phyloP scores from a whole-genome alignment of 306 rosid species.

The Dicorynia guianensis region DNA sequence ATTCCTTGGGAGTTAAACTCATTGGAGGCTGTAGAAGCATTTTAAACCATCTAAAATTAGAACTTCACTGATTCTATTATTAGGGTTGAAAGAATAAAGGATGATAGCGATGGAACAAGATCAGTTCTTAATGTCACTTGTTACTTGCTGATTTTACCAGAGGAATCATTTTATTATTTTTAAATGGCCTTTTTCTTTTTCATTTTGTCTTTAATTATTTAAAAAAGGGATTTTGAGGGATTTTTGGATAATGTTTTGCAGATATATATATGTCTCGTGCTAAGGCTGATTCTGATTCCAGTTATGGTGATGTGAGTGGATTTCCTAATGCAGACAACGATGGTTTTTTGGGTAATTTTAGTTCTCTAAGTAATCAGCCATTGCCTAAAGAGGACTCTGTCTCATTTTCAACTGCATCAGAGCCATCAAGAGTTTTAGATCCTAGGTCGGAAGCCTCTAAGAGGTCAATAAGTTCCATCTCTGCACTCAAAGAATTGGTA shows the following conservation, averaged over 20 bases:
- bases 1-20: background rate
- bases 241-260: slow-evolving; percentile 43
- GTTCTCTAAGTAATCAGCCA: slow-evolving; percentile 59
- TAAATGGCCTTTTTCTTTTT: background rate
- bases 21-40: background rate
- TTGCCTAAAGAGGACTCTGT: slow-evolving; percentile 63
- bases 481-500: slow-evolving; percentile 82
- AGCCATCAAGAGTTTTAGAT: slow-evolving; percentile 64
- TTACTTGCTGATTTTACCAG: slow-evolving; percentile 24
- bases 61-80: slow-evolving; percentile 1
- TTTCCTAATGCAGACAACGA: slow-evolving; percentile 63
- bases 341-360: slow-evolving; percentile 54
- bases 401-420: slow-evolving; percentile 64
- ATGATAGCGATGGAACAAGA: slow-evolving; percentile 27
- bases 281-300: slow-evolving; percentile 68
- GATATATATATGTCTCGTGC: slow-evolving; percentile 73
- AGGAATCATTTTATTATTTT: slow-evolving; percentile 9
- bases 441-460: slow-evolving; percentile 72
- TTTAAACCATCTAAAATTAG: slow-evolving; percentile 14
- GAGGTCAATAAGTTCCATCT: slow-evolving; percentile 65
- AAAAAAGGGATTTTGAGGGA: background rate
- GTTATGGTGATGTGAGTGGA: slow-evolving; percentile 62
- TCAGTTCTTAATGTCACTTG: background rate
- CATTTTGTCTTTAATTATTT: background rate
- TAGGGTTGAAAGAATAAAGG: slow-evolving; percentile 4